These are phyloP conservation scores for Mortierella antarctica DNA, from an alignment of 192 early-diverging fungal genomes.

Conservation along the genomic window DNA sequence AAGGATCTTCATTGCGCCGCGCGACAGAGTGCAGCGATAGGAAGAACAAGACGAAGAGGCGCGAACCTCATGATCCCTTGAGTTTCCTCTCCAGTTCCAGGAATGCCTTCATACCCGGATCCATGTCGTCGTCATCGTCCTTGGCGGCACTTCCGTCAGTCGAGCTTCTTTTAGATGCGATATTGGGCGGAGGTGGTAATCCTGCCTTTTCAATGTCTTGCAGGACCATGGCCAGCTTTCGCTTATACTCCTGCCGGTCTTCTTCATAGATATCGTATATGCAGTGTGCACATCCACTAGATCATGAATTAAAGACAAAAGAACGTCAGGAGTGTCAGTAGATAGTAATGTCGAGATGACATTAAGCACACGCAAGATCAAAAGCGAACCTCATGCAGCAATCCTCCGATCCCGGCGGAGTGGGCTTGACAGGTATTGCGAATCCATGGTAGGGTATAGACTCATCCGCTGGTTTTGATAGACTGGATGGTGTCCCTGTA, in stretches of 20 bases:
- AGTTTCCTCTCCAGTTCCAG: conserved; percentile 60
- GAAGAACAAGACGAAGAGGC: background rate
- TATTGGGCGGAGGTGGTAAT: conserved; percentile 28
- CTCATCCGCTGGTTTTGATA: conserved; percentile 6
- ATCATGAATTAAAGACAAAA: background rate
- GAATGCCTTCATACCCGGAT: conserved; percentile 65
- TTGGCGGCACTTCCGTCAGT: background rate
- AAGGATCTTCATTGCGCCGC: background rate
- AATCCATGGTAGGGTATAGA: conserved; percentile 36
- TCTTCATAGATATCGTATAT: conserved; percentile 51
- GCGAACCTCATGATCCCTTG: conserved; percentile 27
- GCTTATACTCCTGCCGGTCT: conserved; percentile 44
- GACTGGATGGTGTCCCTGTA: conserved; percentile 11
- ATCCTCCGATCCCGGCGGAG: conserved; percentile 42
- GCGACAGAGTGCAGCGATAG: background rate
- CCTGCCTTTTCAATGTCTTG: conserved; percentile 33
- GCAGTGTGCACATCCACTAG: conserved; percentile 47
- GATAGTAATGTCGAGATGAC: background rate
- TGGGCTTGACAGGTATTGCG: conserved; percentile 31
- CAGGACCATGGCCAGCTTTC: conserved; percentile 13
- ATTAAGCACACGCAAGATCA: too few species aligned
- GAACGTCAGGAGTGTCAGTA: background rate
- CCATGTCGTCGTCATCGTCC: conserved; percentile 55
- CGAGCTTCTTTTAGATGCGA: background rate
- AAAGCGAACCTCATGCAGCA: conserved; percentile 48